Conservation (phyloP, 768 basidiomycete genomes). For the Termitomyces sp. region DNA sequence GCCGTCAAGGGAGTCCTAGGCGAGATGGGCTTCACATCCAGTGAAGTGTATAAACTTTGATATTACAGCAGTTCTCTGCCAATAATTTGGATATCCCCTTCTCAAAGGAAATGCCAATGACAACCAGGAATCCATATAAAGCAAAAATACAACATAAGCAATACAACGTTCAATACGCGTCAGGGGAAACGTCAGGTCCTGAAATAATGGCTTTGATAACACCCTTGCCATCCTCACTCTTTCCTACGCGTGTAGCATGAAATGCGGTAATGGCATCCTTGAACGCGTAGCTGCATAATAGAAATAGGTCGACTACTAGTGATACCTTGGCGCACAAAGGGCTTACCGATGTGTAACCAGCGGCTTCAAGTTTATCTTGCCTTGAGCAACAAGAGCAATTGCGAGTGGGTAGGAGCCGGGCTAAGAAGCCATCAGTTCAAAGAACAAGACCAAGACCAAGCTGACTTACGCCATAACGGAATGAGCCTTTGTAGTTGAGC, state of each 20-base stretch:
- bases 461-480: slow-evolving; percentile 73
- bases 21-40: slow-evolving; percentile 54
- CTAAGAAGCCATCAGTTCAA: slow-evolving; percentile 26
- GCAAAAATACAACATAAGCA: slow-evolving; percentile 5
- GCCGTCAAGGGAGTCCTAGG: slow-evolving; percentile 60
- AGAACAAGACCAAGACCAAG: neutral
- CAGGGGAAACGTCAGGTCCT: slow-evolving; percentile 58
- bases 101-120: neutral
- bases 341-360: slow-evolving; percentile 80
- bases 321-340: neutral
- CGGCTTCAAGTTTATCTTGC: slow-evolving; percentile 81
- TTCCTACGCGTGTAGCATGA: slow-evolving; percentile 72
- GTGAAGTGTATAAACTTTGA: slow-evolving; percentile 68
- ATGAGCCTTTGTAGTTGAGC: slow-evolving; percentile 81
- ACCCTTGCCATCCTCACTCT: slow-evolving; percentile 79
- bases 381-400: slow-evolving; percentile 76
- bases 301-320: neutral
- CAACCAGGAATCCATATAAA: neutral
- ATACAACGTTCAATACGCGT: slow-evolving; percentile 17
- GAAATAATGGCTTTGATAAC: slow-evolving; percentile 90
- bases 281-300: slow-evolving; percentile 60
- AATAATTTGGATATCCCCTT: neutral
- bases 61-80: neutral
- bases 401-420: slow-evolving; percentile 84
- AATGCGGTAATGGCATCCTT: slow-evolving; percentile 77